These are phyloP conservation scores for Metschnikowia santaceciliae DNA, from an alignment of 805 yeast genomes.

Conservation along the genomic window DNA sequence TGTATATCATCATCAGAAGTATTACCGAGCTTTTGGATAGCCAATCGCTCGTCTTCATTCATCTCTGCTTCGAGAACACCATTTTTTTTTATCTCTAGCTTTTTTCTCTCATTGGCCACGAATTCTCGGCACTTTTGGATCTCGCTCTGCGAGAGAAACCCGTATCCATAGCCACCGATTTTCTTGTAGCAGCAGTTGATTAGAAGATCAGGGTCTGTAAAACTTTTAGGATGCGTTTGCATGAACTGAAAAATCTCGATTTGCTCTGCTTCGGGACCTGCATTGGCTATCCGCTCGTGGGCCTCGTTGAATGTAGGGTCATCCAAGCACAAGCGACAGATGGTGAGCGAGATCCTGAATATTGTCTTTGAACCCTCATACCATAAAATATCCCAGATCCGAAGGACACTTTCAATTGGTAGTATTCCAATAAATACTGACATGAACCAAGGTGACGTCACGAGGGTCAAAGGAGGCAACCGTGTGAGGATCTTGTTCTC, in stretches of 20 bases:
- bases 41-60: slow-evolving; percentile 37
- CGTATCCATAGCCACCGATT: slow-evolving; percentile 59
- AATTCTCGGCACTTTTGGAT: slow-evolving; percentile 72
- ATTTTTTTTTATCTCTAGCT: slow-evolving; percentile 27
- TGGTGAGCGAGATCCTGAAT: slow-evolving; percentile 76
- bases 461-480: slow-evolving; percentile 85
- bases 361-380: slow-evolving; percentile 87
- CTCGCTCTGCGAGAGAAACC: slow-evolving; percentile 78
- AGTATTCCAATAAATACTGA: slow-evolving; percentile 87
- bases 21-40: slow-evolving; percentile 21
- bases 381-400: slow-evolving; percentile 94
- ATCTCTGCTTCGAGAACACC: slow-evolving; percentile 29
- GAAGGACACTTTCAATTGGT: slow-evolving; percentile 81
- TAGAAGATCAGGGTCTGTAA: slow-evolving; percentile 65
- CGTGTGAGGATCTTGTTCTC: slow-evolving; percentile 58
- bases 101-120: slow-evolving; percentile 60
- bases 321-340: slow-evolving; percentile 60
- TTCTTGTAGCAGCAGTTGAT: slow-evolving; percentile 75
- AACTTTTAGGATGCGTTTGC: slow-evolving; percentile 73
- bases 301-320: slow-evolving; percentile 54
- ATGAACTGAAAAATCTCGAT: slow-evolving; percentile 70
- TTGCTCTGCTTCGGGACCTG: slow-evolving; percentile 35
- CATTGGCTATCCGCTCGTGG: slow-evolving; percentile 13
- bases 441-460: slow-evolving; percentile 98
- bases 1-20: slow-evolving; percentile 31